Conservation (phyloP, 1,139 yeast genomes). For the Blastobotrys capitulatus region DNA sequence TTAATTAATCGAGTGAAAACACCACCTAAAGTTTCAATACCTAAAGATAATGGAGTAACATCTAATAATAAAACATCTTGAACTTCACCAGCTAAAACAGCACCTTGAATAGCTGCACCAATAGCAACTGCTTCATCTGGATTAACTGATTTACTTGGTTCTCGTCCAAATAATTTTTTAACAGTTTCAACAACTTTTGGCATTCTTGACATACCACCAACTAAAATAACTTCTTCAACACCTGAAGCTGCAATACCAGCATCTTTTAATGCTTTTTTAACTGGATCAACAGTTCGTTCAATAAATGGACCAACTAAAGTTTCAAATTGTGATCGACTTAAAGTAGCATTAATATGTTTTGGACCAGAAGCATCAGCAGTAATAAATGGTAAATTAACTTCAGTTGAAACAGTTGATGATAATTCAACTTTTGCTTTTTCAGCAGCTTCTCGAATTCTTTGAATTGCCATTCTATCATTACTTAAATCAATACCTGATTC, state of each 20-base stretch:
- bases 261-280: conserved; percentile 97
- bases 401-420: conserved; percentile 90
- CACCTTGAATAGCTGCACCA: conserved; percentile 99
- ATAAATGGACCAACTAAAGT: conserved; percentile 82
- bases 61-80: conserved; percentile 91
- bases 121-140: conserved; percentile 99
- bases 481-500: conserved; percentile 85
- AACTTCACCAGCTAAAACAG: conserved; percentile 97
- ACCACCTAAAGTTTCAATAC: conserved; percentile 99
- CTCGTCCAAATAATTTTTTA: conserved; percentile 85
- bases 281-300: conserved; percentile 93
- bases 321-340: conserved; percentile 92
- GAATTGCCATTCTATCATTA: conserved; percentile 97
- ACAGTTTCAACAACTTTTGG: conserved; percentile 99
- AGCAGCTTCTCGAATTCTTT: conserved; percentile 99
- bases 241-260: conserved; percentile 83
- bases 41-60: conserved; percentile 95
- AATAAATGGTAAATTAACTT: conserved; percentile 94
- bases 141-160: conserved; percentile 98
- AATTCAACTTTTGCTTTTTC: conserved; percentile 99
- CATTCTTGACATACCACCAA: conserved; percentile 99
- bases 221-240: conserved; percentile 90
- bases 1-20: conserved; percentile 96
- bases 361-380: conserved; percentile 96
- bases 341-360: conserved; percentile 93